Evolutionary conservation across 2,329 filamentous ascomycete species (phyloP).

Genomic region (Mycocentrospora acerina): DNA sequence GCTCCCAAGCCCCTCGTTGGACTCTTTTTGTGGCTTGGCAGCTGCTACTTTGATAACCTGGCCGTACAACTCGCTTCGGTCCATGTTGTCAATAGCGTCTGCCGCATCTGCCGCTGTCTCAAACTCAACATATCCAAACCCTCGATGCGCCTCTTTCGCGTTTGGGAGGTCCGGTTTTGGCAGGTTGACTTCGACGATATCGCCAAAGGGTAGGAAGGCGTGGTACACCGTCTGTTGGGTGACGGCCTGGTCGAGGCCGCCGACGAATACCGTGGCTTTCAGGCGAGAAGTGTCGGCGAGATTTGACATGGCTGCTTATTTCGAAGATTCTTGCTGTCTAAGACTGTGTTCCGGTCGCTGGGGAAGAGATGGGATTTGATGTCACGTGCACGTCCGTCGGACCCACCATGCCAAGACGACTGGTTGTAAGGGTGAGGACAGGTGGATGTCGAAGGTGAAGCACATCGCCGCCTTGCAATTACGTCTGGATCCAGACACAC

Average conservation of each 20-base stretch:
- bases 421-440: slow-evolving; percentile 40
- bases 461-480: slow-evolving; percentile 25
- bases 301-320: slow-evolving; percentile 25
- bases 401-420: slow-evolving; percentile 27
- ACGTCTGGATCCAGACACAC: slow-evolving; percentile 18
- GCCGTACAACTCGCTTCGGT: slow-evolving; percentile 92
- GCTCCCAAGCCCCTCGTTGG: slow-evolving; percentile 83
- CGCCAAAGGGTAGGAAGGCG: slow-evolving; percentile 95
- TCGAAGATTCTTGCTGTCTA: slow-evolving; percentile 1
- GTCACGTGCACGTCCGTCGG: slow-evolving; percentile 24
- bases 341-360: slow-evolving; percentile 8
- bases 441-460: slow-evolving; percentile 36
- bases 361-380: slow-evolving; percentile 18
- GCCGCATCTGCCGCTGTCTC: slow-evolving; percentile 82
- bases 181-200: slow-evolving; percentile 86
- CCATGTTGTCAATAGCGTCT: slow-evolving; percentile 99
- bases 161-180: slow-evolving; percentile 85
- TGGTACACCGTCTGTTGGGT: slow-evolving; percentile 76
- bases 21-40: slow-evolving; percentile 88
- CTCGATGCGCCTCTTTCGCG: slow-evolving; percentile 76
- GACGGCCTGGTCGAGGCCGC: slow-evolving; percentile 79
- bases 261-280: slow-evolving; percentile 91
- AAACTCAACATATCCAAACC: slow-evolving; percentile 96
- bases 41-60: slow-evolving; percentile 87
- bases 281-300: slow-evolving; percentile 84